A percentile compares a stretch with the other conserved stretches of the same genome.
Conservation (phyloP, 2,329 filamentous ascomycete species). For the Teratosphaeria nubilosa region DNA sequence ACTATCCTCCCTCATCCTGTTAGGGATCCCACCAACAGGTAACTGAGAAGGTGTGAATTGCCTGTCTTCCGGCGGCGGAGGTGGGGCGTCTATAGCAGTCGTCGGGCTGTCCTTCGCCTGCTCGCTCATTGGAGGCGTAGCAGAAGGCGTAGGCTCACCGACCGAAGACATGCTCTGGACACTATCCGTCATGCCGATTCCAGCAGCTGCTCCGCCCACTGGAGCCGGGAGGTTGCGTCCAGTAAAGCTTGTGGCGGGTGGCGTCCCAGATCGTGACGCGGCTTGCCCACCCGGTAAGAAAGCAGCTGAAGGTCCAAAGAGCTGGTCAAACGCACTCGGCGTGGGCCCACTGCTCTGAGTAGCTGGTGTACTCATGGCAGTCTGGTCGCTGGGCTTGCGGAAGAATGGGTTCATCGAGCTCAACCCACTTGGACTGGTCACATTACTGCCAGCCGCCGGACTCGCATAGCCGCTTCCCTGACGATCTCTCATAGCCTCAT, state of each 20-base stretch:
- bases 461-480: slow-evolving; percentile 3
- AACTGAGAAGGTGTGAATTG: slow-evolving; percentile 71
- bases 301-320: slow-evolving; percentile 35
- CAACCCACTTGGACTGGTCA: slow-evolving; percentile 16
- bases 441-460: slow-evolving; percentile 6
- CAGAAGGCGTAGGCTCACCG: slow-evolving; percentile 46
- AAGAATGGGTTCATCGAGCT: slow-evolving; percentile 89
- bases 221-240: slow-evolving; percentile 11
- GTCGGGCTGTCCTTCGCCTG: slow-evolving; percentile 43
- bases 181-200: slow-evolving; percentile 17
- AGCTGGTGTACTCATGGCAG: slow-evolving; percentile 14
- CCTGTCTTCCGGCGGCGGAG: slow-evolving; percentile 61
- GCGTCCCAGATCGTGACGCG: slow-evolving; percentile 18
- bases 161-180: slow-evolving; percentile 18
- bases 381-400: slow-evolving; percentile 41
- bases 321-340: slow-evolving; percentile 27
- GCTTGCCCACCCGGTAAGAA: slow-evolving; percentile 19
- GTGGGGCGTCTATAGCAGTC: slow-evolving; percentile 46
- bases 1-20: slow-evolving; percentile 19
- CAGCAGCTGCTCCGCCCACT: slow-evolving; percentile 2
- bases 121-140: slow-evolving; percentile 49
- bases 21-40: slow-evolving; percentile 54
- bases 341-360: slow-evolving; percentile 16
- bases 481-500: slow-evolving; percentile 2
- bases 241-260: slow-evolving; percentile 23